A percentile compares a stretch with the other conserved stretches of the same genome.
Conservation (phyloP, 768 basidiomycete genomes). For the Hirschioporus abietinus region DNA sequence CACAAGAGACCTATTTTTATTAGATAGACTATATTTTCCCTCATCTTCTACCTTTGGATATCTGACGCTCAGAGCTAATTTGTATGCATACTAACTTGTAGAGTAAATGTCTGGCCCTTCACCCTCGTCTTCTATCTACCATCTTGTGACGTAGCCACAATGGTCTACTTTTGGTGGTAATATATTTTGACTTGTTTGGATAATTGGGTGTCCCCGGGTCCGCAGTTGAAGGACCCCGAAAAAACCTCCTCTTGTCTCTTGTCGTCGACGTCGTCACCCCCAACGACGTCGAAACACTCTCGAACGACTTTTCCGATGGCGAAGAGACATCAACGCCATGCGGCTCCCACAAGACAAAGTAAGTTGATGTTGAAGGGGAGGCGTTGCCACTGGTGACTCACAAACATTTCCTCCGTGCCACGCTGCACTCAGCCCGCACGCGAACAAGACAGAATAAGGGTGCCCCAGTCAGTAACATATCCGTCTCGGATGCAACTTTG, state of each 20-base stretch:
- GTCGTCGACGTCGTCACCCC: background rate
- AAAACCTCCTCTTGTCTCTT: conserved; percentile 1
- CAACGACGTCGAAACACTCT: background rate
- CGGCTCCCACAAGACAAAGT: conserved; percentile 2
- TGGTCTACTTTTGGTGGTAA: background rate
- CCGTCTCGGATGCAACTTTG: background rate
- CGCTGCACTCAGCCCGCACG: conserved; percentile 5
- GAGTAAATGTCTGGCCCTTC: background rate
- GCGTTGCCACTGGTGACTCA: background rate
- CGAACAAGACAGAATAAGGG: conserved; percentile 7
- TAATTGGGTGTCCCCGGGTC: background rate
- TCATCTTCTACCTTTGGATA: background rate
- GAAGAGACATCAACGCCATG: conserved; percentile 4
- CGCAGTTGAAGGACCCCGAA: conserved; percentile 1
- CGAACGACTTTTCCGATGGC: background rate
- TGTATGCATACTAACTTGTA: background rate
- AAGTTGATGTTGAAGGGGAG: conserved; percentile 2
- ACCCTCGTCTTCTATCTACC: background rate
- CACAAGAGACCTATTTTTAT: background rate
- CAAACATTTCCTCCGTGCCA: background rate
- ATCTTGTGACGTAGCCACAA: background rate
- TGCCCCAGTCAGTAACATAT: background rate
- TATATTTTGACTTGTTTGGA: background rate
- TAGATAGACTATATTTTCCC: background rate
- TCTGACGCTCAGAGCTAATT: background rate